Base-by-base conservation (phyloP, 2,329 filamentous ascomycete genomes). In the Pestalotiopsis sp. region DNA sequence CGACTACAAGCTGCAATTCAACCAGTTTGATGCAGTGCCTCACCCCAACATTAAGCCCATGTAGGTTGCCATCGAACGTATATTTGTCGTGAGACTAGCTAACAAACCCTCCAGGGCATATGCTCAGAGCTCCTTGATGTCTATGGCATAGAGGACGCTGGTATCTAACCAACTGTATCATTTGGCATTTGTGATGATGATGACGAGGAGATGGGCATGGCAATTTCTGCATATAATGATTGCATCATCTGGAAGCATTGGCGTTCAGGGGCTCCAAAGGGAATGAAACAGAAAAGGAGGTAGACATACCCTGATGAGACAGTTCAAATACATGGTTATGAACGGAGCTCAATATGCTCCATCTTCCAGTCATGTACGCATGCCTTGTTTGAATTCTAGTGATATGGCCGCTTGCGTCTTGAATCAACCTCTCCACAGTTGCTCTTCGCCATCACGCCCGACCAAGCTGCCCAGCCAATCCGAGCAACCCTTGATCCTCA, bases 31-130 rank as follows among this genome's bases (percentile, higher is more conserved):
- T 75, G 96, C 96, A 7, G 96, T 99, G 67, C 95, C 95, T 71
- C 96, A 99, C 85, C 96, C 96, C 13, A 89, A 97, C 76, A 96
- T 99, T 79, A 94, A 92, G 80, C 95, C 96, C 14, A 99, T 99
- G 91, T 67, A 60, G 39, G 65, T 67, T 13, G n/a, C 31, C 56
- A 56, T 36, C 7, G 2, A 36, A 31, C 1, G 12, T n/a, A 14
- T 13, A 17, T 57, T 25, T 2, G 11, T 17, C 39, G 41, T 36
- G 31, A 23, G 2, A 36, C 57, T 25, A 71, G 73, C 76, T 80
- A 73, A 81, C 71, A 49, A 39, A 9, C 25, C 70, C 41, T 27
- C 36, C 69, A 93, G 92, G 66, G 92, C 94, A 4, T 97, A 97
- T 80, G 93, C 93, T 63, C 91, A 93, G 78, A 95, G 89, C 80